Evolutionary conservation across 345 rosid genomes (phyloP), one percentile per base, ranked within the genome.

Genomic region (Corymbia maculata): DNA sequence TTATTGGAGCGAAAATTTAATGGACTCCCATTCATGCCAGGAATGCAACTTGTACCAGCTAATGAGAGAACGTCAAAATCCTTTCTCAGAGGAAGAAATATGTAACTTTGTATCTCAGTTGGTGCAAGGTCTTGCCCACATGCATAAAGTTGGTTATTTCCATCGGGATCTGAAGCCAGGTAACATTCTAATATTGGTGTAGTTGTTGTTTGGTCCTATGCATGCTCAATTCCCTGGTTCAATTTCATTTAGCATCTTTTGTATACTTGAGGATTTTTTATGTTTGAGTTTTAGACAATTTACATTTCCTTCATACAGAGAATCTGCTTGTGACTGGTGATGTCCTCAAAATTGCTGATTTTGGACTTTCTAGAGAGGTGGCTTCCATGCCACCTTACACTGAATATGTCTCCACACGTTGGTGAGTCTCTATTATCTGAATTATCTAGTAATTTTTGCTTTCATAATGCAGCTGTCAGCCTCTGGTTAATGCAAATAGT

Each of bases 91-190:
- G 89, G 97, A 92, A 90, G 97, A 95, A 91, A 95, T 97, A 89
- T 92, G 95, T 42, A 91, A 90, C 87, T 93, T 93, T 90, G 94
- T 95, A 95, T 94, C 94, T 92, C 99, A 97, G 91, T 86, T 95
- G 93, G 94, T 96, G 89, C 97, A 94, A 93, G 99, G 99, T 79
- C 98, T 97, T 52, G 90, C 93, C 68, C 97, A 97, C 92, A 97
- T 97, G 99, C 99, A 97, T 91, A 92, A 90, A 89, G 94, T 93
- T 89, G 96, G 97, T 87, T 97, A 96, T 88, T 96, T 96, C 90
- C 99, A 97, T 89, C 93, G 99, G 30, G 99, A 97, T 93, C 85
- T 97, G 88, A 97, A 97, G 91, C 99, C 99, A 87, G 99, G 99
- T 96, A 91, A 91, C 88, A 42, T 19, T 86, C 86, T 55, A n/a